Base-by-base conservation (phyloP, 139 green algal species). In the Coelastrella sp. region DNA sequence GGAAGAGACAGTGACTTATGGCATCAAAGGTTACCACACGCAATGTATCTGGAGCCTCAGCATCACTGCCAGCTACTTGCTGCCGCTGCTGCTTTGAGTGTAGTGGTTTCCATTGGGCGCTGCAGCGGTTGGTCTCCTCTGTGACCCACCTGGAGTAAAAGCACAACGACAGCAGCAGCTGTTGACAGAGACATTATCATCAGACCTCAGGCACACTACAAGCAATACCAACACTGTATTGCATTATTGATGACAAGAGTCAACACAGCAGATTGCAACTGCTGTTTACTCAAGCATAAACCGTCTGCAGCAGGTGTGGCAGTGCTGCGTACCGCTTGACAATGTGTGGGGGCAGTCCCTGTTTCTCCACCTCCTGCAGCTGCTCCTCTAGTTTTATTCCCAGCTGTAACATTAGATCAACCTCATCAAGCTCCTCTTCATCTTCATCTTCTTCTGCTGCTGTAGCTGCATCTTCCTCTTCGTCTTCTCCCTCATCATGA, bases 331-430 rank as follows among this genome's bases (percentile, higher is more conserved):
- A 76, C 68, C 68, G 68, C 3, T 76, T 76, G 68, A 76, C 68
- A 12, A 95, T 84, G 58, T 87, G 82, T 27, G 91, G 83, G 4
- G 90, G 87, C 84, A 96, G 35, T 49, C 89, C 90, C 56, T 91
- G 72, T 0, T 58, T 73, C 70, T 93, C 85, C 68, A 97, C 90
- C 24, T 90, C 87, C n/a, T 88, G 94, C 56, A 95, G 72, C 79
- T 93, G 87, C 92, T 90, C 74, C 76, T 97, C 95, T 72, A 97
- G 88, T 81, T 92, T 57, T 74, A 97, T 19, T 0, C 95, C 95
- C 82, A 97, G 85, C 92, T 90, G 78, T 3, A 83, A 66, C 87
- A 93, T 76, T 57, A 95, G 91, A 73, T 93, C 91, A n/a, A 85
- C 91, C 75, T 95, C 93, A 35, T 76, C 92, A 35, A 93, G 19